These are phyloP conservation scores for Bruguiera parviflora DNA, from an alignment of 345 rosid species.

Conservation along the genomic window DNA sequence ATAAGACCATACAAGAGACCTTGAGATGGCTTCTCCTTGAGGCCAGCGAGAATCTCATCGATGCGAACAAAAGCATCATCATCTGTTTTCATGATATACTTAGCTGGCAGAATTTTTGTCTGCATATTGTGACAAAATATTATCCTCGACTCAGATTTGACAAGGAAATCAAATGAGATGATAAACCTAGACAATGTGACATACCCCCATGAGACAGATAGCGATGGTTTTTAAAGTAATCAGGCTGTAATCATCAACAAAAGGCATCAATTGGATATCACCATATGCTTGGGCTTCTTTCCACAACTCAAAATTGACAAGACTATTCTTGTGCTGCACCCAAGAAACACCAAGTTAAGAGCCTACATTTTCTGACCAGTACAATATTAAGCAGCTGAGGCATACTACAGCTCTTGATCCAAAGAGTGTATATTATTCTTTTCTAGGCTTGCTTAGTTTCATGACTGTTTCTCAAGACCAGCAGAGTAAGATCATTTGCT, in stretches of 20 bases:
- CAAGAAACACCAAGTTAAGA: constrained; percentile 7
- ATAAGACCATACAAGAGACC: constrained; percentile 75
- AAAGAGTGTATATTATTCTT: not conserved
- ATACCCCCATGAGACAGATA: constrained; percentile 84
- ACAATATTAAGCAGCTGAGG: not conserved
- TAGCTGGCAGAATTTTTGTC: constrained; percentile 76
- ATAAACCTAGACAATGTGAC: not conserved
- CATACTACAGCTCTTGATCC: not conserved
- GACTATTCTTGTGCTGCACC: constrained; percentile 60
- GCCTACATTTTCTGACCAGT: not conserved
- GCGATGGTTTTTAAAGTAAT: constrained; percentile 81
- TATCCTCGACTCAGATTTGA: constrained; percentile 3
- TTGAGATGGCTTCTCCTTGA: constrained; percentile 51
- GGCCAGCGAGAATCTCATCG: constrained; percentile 64
- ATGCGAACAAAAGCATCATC: constrained; percentile 91
- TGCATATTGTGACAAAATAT: constrained; percentile 35
- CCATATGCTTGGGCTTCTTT: constrained; percentile 80
- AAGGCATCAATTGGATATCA: constrained; percentile 89
- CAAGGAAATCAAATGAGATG: not conserved
- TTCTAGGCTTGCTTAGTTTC: not conserved
- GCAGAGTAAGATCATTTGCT: not conserved
- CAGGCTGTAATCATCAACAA: constrained; percentile 81
- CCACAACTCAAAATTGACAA: constrained; percentile 82
- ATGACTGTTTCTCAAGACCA: not conserved
- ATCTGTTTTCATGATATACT: constrained; percentile 88